Evolutionary conservation across 1,284 basidiomycete genomes (phyloP).

Genomic region (Apiotrichum mycotoxinovorans): DNA sequence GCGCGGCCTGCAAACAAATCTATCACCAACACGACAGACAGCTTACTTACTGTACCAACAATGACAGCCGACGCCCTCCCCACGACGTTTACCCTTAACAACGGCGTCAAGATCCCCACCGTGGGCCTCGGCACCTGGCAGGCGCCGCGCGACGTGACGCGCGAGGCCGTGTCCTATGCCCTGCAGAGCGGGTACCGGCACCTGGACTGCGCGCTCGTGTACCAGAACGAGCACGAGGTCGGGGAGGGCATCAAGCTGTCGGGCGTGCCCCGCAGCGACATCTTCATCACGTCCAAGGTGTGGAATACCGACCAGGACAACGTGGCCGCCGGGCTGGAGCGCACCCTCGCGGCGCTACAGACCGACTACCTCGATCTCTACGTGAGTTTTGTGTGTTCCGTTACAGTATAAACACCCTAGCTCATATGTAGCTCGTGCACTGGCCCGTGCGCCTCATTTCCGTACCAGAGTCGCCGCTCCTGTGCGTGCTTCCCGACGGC

Average conservation of each 20-base stretch:
- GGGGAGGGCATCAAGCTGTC: conserved; percentile 65
- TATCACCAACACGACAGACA: too few relatives aligned
- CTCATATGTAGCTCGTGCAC: conserved; percentile 67
- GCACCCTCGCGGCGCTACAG: conserved; percentile 67
- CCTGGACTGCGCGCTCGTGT: conserved; percentile 70
- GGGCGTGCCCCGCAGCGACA: conserved; percentile 72
- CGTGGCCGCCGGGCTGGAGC: conserved; percentile 64
- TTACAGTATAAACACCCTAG: too few relatives aligned
- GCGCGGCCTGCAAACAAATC: too few relatives aligned
- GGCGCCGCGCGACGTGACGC: neutral
- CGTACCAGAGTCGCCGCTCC: conserved; percentile 54
- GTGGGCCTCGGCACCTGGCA: conserved; percentile 58
- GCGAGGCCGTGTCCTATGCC: conserved; percentile 24
- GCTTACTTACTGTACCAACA: too few relatives aligned
- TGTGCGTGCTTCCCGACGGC: conserved; percentile 67
- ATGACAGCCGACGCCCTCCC: conserved; percentile 35
- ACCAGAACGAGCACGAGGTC: conserved; percentile 70
- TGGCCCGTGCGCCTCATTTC: conserved; percentile 76
- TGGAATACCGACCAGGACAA: conserved; percentile 54
- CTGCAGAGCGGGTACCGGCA: conserved; percentile 57
- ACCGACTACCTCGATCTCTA: conserved; percentile 68
- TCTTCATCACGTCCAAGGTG: conserved; percentile 72
- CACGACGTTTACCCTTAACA: conserved; percentile 60
- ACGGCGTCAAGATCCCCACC: conserved; percentile 61
- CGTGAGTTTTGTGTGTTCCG: too few relatives aligned